Evolutionary conservation across 768 basidiomycete species (phyloP).

Genomic region (Mrakia blollopis): DNA sequence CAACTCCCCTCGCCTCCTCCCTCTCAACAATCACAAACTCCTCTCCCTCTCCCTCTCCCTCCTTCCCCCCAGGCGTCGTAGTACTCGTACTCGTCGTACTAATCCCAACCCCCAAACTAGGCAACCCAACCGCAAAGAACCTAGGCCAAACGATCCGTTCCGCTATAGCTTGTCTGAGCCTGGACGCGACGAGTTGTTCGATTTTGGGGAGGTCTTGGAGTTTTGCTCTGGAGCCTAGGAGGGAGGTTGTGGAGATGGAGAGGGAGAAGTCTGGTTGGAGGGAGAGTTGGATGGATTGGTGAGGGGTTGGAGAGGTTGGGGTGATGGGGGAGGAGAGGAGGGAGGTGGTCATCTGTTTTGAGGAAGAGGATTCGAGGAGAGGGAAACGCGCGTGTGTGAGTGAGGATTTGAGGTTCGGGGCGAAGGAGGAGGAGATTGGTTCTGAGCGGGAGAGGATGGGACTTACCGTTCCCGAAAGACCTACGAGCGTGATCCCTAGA

Average conservation of each 20-base stretch:
- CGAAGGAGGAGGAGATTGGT: neutral
- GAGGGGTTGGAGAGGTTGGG: slow-evolving; percentile 47
- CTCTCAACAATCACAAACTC: slow-evolving; percentile 1
- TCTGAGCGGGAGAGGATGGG: neutral
- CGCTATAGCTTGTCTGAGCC: slow-evolving; percentile 60
- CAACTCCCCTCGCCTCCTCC: neutral
- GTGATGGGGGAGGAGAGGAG: slow-evolving; percentile 28
- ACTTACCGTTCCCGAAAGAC: slow-evolving; percentile 72
- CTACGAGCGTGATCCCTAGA: slow-evolving; percentile 75
- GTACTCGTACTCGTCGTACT: too few species aligned
- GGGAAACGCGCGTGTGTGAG: neutral
- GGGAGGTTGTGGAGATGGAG: slow-evolving; percentile 77
- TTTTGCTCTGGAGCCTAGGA: slow-evolving; percentile 95
- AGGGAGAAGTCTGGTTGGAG: slow-evolving; percentile 83
- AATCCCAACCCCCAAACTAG: slow-evolving; percentile 23
- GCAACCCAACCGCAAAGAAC: slow-evolving; percentile 39
- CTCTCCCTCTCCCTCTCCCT: neutral
- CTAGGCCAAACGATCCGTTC: slow-evolving; percentile 51
- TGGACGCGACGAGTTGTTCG: slow-evolving; percentile 85
- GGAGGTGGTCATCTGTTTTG: slow-evolving; percentile 28
- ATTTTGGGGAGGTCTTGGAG: slow-evolving; percentile 95
- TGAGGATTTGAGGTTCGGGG: neutral
- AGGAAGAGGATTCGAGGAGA: slow-evolving; percentile 33
- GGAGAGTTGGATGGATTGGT: slow-evolving; percentile 63
- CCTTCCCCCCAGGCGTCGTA: neutral